These are phyloP conservation scores for Torulaspora indica DNA, from an alignment of 805 yeast species.

Conservation along the genomic window DNA sequence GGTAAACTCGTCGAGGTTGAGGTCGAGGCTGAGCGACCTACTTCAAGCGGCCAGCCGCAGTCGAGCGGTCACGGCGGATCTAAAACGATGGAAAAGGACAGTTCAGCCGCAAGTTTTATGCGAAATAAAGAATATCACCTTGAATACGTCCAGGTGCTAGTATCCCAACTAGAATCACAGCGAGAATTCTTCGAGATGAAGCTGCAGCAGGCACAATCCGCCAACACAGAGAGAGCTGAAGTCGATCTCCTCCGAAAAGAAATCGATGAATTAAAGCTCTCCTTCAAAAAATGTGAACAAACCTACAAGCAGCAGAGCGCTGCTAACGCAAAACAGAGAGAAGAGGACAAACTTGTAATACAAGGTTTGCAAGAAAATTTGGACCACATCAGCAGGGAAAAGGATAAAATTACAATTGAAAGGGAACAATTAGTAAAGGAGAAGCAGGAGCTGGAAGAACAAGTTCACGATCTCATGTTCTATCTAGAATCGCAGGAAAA, in stretches of 20 bases:
- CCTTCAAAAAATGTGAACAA: constrained; percentile 18
- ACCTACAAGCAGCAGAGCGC: constrained; percentile 15
- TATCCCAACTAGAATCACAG: constrained; percentile 81
- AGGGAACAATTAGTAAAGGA: constrained; percentile 37
- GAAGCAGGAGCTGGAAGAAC: constrained; percentile 53
- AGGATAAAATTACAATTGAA: constrained; percentile 36
- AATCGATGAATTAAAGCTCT: constrained; percentile 20
- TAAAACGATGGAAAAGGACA: constrained; percentile 14
- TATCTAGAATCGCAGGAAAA: constrained; percentile 68
- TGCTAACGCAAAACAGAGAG: constrained; percentile 21
- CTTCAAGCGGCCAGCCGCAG: background rate
- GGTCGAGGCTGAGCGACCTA: constrained; percentile 40
- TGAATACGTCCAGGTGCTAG: constrained; percentile 73
- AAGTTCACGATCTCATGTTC: constrained; percentile 75
- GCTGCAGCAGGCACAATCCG: constrained; percentile 33
- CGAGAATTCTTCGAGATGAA: constrained; percentile 71
- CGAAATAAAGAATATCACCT: constrained; percentile 57
- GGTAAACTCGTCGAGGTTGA: constrained; percentile 93
- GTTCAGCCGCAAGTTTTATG: constrained; percentile 23
- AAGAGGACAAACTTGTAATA: constrained; percentile 36
- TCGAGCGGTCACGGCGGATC: background rate
- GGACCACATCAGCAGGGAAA: constrained; percentile 39
- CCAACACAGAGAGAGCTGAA: constrained; percentile 8
- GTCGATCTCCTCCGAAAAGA: constrained; percentile 18
- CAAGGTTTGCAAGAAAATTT: constrained; percentile 47